phyloP scores from a whole-genome alignment of 495 filamentous ascomycete species.

The Aspergillus cristatus region DNA sequence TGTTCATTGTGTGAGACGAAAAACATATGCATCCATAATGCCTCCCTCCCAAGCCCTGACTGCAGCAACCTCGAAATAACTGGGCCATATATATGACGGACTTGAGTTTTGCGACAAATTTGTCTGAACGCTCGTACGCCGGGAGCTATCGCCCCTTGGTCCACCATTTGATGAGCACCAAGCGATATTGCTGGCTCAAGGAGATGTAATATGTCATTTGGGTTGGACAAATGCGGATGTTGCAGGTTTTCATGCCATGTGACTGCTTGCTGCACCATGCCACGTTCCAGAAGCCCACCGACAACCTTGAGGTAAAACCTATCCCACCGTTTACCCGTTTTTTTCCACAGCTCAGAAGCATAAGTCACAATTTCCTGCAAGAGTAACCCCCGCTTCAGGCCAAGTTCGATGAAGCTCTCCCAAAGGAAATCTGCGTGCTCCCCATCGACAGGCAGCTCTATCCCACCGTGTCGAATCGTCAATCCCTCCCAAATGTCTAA shows the following conservation, averaged over 20 bases:
- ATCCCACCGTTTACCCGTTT: slow-evolving; percentile 33
- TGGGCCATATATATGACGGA: slow-evolving; percentile 49
- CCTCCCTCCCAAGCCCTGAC: slow-evolving; percentile 37
- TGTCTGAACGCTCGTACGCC: slow-evolving; percentile 34
- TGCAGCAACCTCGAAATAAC: slow-evolving; percentile 49
- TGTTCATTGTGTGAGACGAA: slow-evolving; percentile 40
- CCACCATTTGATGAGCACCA: not conserved
- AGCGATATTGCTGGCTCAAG: slow-evolving; percentile 19
- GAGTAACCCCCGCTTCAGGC: slow-evolving; percentile 35
- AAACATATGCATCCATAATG: slow-evolving; percentile 51
- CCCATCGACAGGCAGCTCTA: slow-evolving; percentile 39
- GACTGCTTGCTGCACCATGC: slow-evolving; percentile 27
- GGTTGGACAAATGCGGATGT: slow-evolving; percentile 15
- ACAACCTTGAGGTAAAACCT: slow-evolving; percentile 43
- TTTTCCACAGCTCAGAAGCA: slow-evolving; percentile 40
- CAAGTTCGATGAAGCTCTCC: slow-evolving; percentile 43
- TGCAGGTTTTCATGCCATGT: slow-evolving; percentile 40
- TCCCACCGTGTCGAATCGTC: slow-evolving; percentile 29
- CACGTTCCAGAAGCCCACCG: slow-evolving; percentile 31
- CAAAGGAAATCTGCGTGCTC: slow-evolving; percentile 46
- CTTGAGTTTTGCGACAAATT: slow-evolving; percentile 33
- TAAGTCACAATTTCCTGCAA: slow-evolving; percentile 46
- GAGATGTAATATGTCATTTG: slow-evolving; percentile 29
- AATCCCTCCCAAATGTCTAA: slow-evolving; percentile 55
- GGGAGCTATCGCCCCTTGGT: slow-evolving; percentile 5